Conservation (phyloP, 1,284 basidiomycete genomes). For the Trametes hirsuta region DNA sequence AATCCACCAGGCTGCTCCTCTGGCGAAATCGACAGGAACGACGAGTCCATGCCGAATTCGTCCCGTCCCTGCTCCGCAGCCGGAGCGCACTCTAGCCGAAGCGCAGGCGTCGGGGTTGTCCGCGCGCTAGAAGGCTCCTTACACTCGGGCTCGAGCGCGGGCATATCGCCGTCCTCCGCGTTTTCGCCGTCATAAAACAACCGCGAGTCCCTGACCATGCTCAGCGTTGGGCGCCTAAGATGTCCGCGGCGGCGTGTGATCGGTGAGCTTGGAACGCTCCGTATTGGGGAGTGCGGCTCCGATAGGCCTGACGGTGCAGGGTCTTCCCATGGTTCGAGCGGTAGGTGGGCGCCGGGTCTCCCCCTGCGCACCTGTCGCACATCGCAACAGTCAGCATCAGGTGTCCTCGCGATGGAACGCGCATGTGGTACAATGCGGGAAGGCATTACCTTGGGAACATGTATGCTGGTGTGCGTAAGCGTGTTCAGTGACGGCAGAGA, state of each 20-base stretch:
- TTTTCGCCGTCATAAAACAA: constrained; percentile 26
- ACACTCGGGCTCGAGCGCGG: constrained; percentile 8
- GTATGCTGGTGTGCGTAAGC: constrained; percentile 58
- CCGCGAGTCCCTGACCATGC: constrained; percentile 35
- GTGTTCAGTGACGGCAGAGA: constrained; percentile 68
- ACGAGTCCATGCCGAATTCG: constrained; percentile 2
- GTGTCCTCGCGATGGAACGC: constrained; percentile 6
- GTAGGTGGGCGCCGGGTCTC: constrained; percentile 30
- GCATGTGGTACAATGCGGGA: constrained; percentile 9
- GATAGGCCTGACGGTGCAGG: constrained; percentile 7
- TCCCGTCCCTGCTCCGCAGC: neutral
- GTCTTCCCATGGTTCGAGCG: constrained; percentile 31
- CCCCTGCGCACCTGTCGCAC: constrained; percentile 28
- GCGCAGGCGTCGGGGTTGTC: constrained; percentile 1
- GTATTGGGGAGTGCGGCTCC: constrained; percentile 14
- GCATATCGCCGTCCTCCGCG: constrained; percentile 17
- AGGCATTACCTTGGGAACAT: constrained; percentile 54
- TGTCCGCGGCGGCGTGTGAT: constrained; percentile 26
- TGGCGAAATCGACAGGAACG: constrained; percentile 18
- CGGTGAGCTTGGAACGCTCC: constrained; percentile 20
- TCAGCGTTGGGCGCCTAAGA: constrained; percentile 31
- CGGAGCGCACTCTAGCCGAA: neutral
- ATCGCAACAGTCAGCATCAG: constrained; percentile 17
- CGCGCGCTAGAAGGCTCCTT: constrained; percentile 12
- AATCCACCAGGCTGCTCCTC: constrained; percentile 1